These are phyloP conservation scores for Mortierella sp. DNA, from an alignment of 371 early-diverging fungal species.

Conservation along the genomic window DNA sequence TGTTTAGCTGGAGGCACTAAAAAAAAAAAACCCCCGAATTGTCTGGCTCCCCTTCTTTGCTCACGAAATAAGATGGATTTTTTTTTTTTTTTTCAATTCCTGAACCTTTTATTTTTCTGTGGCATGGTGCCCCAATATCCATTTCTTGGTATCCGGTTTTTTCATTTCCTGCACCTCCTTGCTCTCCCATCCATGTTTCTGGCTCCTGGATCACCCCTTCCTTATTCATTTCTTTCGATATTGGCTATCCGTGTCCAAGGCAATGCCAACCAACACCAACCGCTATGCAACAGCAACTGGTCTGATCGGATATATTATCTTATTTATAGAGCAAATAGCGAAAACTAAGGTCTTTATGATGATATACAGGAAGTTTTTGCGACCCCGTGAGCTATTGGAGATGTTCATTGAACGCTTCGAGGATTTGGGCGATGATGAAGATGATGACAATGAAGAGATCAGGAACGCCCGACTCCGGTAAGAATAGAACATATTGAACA, in stretches of 20 bases:
- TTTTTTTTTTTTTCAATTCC: too few relatives aligned
- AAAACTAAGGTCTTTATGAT: slow-evolving; percentile 59
- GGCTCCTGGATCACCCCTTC: neutral
- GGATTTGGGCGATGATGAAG: slow-evolving; percentile 30
- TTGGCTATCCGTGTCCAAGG: too few relatives aligned
- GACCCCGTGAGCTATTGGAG: slow-evolving; percentile 61
- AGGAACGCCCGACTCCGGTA: slow-evolving; percentile 43
- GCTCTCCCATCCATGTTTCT: slow-evolving; percentile 1
- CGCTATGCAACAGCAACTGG: too few relatives aligned
- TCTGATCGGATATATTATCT: neutral
- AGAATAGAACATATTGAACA: neutral
- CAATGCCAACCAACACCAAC: slow-evolving; percentile 3
- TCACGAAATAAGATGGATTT: too few relatives aligned
- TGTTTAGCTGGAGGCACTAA: too few relatives aligned
- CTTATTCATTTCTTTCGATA: neutral
- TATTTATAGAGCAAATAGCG: slow-evolving; percentile 41
- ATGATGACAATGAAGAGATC: slow-evolving; percentile 26
- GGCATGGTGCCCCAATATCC: neutral
- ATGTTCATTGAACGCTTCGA: slow-evolving; percentile 60
- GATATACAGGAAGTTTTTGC: slow-evolving; percentile 67
- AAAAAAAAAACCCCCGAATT: too few relatives aligned
- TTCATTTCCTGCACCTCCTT: slow-evolving; percentile 14
- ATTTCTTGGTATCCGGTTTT: neutral
- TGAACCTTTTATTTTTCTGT: neutral
- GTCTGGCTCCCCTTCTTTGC: too few relatives aligned